phyloP scores from a whole-genome alignment of 2,329 filamentous ascomycete species.

The Lachnellula suecica region DNA sequence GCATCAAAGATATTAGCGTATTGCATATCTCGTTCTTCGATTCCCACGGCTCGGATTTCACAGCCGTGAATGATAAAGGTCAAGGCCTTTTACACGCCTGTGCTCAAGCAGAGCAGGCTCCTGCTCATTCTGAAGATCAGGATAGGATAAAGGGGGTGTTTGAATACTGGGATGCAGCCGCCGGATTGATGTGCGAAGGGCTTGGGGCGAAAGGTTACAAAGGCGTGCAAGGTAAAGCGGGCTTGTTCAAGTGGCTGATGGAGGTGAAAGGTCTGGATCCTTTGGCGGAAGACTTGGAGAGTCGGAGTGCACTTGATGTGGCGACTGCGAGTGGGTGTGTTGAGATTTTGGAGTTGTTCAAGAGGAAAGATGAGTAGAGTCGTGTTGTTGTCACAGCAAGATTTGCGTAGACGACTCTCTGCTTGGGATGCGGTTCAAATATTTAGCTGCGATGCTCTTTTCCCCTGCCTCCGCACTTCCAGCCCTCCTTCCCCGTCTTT shows the following conservation, averaged over 20 bases:
- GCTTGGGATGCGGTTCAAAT: no score
- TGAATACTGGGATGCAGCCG: no score
- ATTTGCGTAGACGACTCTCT: no score
- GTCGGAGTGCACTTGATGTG: neutral
- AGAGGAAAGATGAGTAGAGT: no score
- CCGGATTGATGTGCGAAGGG: no score
- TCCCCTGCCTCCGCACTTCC: no score
- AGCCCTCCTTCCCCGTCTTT: no score
- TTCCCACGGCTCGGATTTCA: neutral
- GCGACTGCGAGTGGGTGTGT: neutral
- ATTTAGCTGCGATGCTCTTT: no score
- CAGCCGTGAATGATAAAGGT: neutral
- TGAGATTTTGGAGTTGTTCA: neutral
- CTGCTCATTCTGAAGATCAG: no score
- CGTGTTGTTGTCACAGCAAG: no score
- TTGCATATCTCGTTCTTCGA: neutral
- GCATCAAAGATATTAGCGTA: neutral
- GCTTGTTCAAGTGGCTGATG: neutral
- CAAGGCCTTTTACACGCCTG: neutral
- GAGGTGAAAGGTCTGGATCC: slow-evolving; percentile 6
- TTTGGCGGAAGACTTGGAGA: slow-evolving; percentile 2
- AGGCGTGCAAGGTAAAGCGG: neutral
- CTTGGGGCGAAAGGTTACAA: neutral
- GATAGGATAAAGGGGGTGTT: no score
- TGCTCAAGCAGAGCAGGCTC: no score